Conservation (phyloP, 176 grass and related monocot genomes). For the Echinochloa phyllopogon region DNA sequence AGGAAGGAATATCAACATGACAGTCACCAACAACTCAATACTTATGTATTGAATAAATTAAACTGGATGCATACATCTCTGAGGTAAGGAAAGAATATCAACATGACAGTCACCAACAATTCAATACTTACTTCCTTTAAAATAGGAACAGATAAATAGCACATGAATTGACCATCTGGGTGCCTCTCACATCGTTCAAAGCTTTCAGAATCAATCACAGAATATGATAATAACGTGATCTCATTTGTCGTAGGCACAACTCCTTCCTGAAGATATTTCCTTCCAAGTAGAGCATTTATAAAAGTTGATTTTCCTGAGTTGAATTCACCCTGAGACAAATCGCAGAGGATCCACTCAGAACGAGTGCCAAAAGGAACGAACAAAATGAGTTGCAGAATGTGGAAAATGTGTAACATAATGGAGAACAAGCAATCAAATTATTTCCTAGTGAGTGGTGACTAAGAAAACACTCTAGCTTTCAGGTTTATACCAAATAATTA, state of each 20-base stretch:
- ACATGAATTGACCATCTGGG: conserved; percentile 89
- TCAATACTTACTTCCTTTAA: conserved; percentile 86
- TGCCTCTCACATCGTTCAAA: conserved; percentile 79
- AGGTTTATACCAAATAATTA: conserved; percentile 25
- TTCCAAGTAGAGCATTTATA: conserved; percentile 97
- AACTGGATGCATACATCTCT: conserved; percentile 11
- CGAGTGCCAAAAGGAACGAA: neutral
- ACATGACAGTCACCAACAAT: conserved; percentile 16
- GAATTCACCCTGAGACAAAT: conserved; percentile 86
- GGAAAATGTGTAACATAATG: conserved; percentile 9
- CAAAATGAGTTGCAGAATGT: conserved; percentile 1
- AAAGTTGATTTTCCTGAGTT: conserved; percentile 98
- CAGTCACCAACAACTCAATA: conserved; percentile 36
- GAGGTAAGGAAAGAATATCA: conserved; percentile 14
- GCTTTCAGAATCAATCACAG: conserved; percentile 74
- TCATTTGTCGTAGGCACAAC: conserved; percentile 95
- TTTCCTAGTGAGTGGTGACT: neutral
- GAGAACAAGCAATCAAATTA: conserved; percentile 4
- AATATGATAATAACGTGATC: conserved; percentile 86
- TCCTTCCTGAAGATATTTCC: conserved; percentile 86
- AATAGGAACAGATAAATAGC: conserved; percentile 88
- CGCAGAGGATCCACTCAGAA: conserved; percentile 10
- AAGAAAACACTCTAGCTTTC: conserved; percentile 10
- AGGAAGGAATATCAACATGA: conserved; percentile 22
- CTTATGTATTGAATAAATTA: conserved; percentile 36